Evolutionary conservation across 257 asterid species (phyloP), one percentile per base, ranked within the genome.

Genomic region (Penstemon eatonii): DNA sequence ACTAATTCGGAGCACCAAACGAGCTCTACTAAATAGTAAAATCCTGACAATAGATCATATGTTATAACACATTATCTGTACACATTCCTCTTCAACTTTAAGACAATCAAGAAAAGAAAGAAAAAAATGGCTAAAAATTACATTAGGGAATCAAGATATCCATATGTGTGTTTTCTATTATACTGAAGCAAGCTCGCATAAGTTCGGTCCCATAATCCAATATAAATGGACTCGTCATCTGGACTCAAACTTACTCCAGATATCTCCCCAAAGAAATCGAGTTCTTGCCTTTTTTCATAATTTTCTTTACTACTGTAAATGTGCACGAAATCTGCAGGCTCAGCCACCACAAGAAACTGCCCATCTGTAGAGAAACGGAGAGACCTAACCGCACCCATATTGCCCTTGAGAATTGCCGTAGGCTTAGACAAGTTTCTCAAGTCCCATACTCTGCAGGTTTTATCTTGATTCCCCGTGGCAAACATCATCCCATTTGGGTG

Each of bases 401-500:
- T 86, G 33, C 88, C 94, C 76, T 81, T 85, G 63, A 86, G 82
- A 50, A 72, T 46, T 18, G 91, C 83, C 0, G 64, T 54, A 9
- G 94, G 79, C 53, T 12, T 33, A 5, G 82, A 70, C 38, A 86
- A 76, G 64, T 86, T 86, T 74, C 96, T 76, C 60, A 83, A 56
- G 54, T 89, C 96, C 94, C 94, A 86, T 3, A 89, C 87, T 57
- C 89, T 73, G 78, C 94, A 86, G 0, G 94, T 86, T 75, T 81
- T 89, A 70, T 89, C 96, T 73, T 89, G 96, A 80, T 89, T 89
- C 60, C 96, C 96, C 0, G 94, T 89, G 7, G 96, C 96, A 52
- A 89, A 89, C 8, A 81, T 71, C 46, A 68, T 59, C 36, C 94
- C 89, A 0, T 76, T 84, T 0, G 94, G 94, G 60, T 89, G 91